Conservation (phyloP, 2,329 filamentous ascomycete species). For the Alternaria incomplexa region DNA sequence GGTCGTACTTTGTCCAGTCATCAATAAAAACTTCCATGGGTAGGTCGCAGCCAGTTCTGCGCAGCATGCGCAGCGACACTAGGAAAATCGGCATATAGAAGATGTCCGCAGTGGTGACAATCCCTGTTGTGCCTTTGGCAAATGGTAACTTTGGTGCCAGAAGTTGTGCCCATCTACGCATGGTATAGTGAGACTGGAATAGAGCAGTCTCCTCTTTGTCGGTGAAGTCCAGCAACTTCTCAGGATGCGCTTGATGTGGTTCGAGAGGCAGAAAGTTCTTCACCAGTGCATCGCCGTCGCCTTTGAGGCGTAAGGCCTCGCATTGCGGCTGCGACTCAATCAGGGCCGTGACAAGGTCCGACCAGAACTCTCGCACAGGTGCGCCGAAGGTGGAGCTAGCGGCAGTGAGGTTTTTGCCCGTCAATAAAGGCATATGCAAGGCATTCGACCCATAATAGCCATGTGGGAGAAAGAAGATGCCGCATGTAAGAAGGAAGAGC, state of each 20-base stretch:
- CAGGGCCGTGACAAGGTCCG: constrained; percentile 18
- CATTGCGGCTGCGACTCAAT: constrained; percentile 22
- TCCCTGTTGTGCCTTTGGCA: constrained; percentile 52
- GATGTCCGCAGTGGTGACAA: constrained; percentile 59
- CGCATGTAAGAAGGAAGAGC: constrained; percentile 16
- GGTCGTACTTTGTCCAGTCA: constrained; percentile 46
- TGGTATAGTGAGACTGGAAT: constrained; percentile 25
- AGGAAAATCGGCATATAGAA: constrained; percentile 58
- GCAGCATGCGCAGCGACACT: constrained; percentile 59
- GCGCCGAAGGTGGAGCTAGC: constrained; percentile 18
- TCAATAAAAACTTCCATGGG: constrained; percentile 56
- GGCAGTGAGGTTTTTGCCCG: constrained; percentile 17
- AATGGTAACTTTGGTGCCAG: constrained; percentile 44
- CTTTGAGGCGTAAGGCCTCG: constrained; percentile 14
- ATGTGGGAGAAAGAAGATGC: constrained; percentile 15
- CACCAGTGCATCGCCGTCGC: constrained; percentile 7
- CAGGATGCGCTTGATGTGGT: constrained; percentile 10
- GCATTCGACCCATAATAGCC: constrained; percentile 4
- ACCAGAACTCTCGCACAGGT: constrained; percentile 20
- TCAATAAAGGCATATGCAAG: neutral
- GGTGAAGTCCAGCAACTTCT: constrained; percentile 23
- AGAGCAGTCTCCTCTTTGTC: constrained; percentile 25
- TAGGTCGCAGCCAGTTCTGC: constrained; percentile 57
- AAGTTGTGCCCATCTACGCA: constrained; percentile 23
- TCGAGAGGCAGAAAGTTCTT: constrained; percentile 18